Evolutionary conservation across 2,329 filamentous ascomycete species (phyloP), one percentile per base, ranked within the genome.

Genomic region (Xylaria sp.): DNA sequence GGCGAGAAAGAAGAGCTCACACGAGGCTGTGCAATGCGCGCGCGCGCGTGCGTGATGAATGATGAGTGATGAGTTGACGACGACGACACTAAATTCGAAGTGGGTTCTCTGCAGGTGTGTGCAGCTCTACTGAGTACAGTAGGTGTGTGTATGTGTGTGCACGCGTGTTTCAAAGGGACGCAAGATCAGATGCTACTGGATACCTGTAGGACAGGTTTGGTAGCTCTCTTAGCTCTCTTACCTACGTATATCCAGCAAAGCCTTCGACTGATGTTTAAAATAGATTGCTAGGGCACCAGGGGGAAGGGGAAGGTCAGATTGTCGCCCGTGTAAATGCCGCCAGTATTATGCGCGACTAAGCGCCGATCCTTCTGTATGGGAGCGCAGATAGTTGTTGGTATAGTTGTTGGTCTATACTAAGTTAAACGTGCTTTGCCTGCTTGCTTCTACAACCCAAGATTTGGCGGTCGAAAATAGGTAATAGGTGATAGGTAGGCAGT

Each of bases 181-280:
- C 44, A 54, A 29, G 57, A 60, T 37, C 42, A 42, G 42, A 35
- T 32, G 18, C 59, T 50, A 55, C 50, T 40, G 40, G 50, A 35
- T 44, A 21, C 10, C 10, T 62, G 58, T 16, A 16, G 16, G 12
- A 12, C 40, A 42, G 16, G 16, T 44, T 44, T 50, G 10, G 21
- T 21, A 21, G n/a, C 13, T 13, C 5, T 35, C 6, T 35, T 35
- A 35, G 3, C 32, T n/a, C n/a, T n/a, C n/a, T n/a, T n/a, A n/a
- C n/a, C n/a, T n/a, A n/a, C n/a, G n/a, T n/a, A 3, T 60, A 50
- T 47, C 29, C n/a, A 48, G 42, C 58, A 50, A 35, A 48, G 44
- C 25, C 37, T 37, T 55, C 44, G 60, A n/a, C 37, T 6, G 61
- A 40, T 53, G 68, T 69, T 69, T 69, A 69, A 69, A 69, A 69